Percentiles rank a stretch among this genome's conserved stretches.
phyloP scores from a whole-genome alignment of 345 rosid species.

The Ricinus communis region DNA sequence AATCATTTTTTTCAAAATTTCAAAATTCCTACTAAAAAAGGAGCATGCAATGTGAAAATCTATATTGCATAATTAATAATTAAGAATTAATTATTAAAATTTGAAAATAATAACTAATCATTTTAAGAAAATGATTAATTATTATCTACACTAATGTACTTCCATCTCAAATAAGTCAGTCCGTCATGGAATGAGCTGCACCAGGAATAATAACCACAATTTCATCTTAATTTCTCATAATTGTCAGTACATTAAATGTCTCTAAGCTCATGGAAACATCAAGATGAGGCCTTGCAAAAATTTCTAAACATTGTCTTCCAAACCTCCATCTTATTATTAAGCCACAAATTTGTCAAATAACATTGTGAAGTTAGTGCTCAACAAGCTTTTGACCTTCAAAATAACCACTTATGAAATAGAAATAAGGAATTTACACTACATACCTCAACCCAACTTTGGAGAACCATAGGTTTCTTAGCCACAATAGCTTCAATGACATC shows the following conservation, averaged over 20 bases:
- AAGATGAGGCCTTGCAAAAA: not conserved
- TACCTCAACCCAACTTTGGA: constrained; percentile 73
- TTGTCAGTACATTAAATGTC: too few relatives aligned
- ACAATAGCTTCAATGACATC: constrained; percentile 61
- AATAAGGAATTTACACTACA: not conserved
- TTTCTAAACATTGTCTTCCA: not conserved
- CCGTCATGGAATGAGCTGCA: too few relatives aligned
- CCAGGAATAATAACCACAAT: not conserved
- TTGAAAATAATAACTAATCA: too few relatives aligned
- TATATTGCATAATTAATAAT: not conserved
- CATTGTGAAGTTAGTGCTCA: not conserved
- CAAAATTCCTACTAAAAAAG: too few relatives aligned
- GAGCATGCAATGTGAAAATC: too few relatives aligned
- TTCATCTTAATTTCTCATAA: not conserved
- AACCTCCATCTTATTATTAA: not conserved
- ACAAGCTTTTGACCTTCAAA: constrained; percentile 8
- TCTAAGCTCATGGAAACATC: too few relatives aligned
- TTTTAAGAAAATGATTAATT: not conserved
- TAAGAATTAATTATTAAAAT: too few relatives aligned
- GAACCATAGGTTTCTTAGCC: constrained; percentile 55
- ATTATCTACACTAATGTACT: not conserved
- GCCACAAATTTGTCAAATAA: not conserved
- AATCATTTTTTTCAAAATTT: too few relatives aligned
- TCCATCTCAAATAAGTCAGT: not conserved
- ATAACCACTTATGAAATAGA: not conserved